phyloP scores from a whole-genome alignment of 2,329 filamentous ascomycete species.

The Esteya vermicola region DNA sequence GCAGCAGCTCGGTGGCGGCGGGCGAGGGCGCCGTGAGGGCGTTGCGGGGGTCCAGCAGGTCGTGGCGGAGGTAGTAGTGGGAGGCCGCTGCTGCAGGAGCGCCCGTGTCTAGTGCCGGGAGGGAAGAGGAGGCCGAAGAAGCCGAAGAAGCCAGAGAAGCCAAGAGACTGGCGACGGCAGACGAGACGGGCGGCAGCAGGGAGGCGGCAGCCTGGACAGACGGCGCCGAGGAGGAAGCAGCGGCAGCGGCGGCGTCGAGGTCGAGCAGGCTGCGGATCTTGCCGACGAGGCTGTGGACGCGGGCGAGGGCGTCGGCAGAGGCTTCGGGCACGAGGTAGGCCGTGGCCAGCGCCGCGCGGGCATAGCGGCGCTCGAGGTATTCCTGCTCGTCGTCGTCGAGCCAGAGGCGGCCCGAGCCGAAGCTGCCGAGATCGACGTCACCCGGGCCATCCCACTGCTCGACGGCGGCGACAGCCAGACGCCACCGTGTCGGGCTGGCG shows the following conservation, averaged over 20 bases:
- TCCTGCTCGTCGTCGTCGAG: constrained; percentile 45
- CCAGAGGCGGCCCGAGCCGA: constrained; percentile 30
- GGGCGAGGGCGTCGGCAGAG: constrained; percentile 41
- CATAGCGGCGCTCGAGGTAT: constrained; percentile 49
- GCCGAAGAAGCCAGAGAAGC: background rate
- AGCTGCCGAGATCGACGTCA: constrained; percentile 54
- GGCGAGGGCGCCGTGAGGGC: constrained; percentile 46
- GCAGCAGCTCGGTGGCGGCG: constrained; percentile 42
- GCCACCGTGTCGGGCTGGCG: constrained; percentile 37
- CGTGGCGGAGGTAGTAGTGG: constrained; percentile 29
- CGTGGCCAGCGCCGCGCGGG: constrained; percentile 51
- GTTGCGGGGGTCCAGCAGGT: constrained; percentile 46
- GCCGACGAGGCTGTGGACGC: constrained; percentile 44
- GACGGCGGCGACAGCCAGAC: constrained; percentile 45
- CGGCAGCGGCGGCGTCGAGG: constrained; percentile 27
- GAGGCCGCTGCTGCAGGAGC: background rate
- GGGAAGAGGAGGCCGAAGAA: constrained; percentile 20
- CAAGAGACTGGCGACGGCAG: constrained; percentile 20
- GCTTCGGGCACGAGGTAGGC: constrained; percentile 52
- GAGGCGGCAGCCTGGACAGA: constrained; percentile 30
- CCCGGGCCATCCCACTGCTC: constrained; percentile 60
- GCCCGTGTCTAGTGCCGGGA: constrained; percentile 27
- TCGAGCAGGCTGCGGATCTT: constrained; percentile 47
- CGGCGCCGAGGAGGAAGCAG: background rate
- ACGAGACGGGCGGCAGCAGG: constrained; percentile 25